A percentile compares a stretch with the other conserved stretches of the same genome.
phyloP scores from a whole-genome alignment of 2,329 filamentous ascomycete species.

The Aspergillus calidoustus region DNA sequence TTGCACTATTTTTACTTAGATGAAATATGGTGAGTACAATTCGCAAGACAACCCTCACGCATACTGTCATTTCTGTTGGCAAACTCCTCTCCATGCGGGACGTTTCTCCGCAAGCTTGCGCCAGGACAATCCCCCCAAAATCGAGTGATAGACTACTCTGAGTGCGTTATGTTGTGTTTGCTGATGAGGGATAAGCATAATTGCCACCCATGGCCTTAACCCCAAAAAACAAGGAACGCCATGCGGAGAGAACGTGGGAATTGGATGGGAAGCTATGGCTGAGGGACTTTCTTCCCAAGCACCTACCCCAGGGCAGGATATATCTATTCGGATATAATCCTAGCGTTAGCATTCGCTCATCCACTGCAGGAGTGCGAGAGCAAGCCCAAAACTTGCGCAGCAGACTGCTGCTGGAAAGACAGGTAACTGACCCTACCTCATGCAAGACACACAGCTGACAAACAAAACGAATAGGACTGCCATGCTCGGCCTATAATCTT shows the following conservation, averaged over 20 bases:
- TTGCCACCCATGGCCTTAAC: constrained; percentile 31
- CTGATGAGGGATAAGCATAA: constrained; percentile 21
- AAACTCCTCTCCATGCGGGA: neutral
- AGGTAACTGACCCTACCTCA: neutral
- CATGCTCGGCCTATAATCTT: constrained; percentile 31
- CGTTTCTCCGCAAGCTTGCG: constrained; percentile 17
- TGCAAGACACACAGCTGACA: neutral
- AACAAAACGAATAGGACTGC: constrained; percentile 2
- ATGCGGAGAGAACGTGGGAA: constrained; percentile 28
- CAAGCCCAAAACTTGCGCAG: constrained; percentile 27
- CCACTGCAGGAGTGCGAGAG: constrained; percentile 27
- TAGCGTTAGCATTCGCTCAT: constrained; percentile 29
- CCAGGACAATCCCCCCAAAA: constrained; percentile 12
- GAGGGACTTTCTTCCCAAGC: constrained; percentile 27
- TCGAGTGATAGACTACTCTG: constrained; percentile 15
- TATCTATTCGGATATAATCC: constrained; percentile 35
- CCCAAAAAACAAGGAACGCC: constrained; percentile 22
- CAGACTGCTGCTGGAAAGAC: constrained; percentile 22
- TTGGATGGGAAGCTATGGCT: constrained; percentile 25
- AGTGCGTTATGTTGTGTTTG: neutral
- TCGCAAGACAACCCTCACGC: no score
- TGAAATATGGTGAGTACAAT: constrained; percentile 1
- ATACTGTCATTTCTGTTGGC: neutral
- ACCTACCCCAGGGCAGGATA: constrained; percentile 29
- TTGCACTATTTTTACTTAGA: neutral